Percentiles rank a stretch among this genome's conserved stretches.
These are phyloP conservation scores for Pyrus hybrid DNA, from an alignment of 331 rosid genomes.

Conservation along the genomic window DNA sequence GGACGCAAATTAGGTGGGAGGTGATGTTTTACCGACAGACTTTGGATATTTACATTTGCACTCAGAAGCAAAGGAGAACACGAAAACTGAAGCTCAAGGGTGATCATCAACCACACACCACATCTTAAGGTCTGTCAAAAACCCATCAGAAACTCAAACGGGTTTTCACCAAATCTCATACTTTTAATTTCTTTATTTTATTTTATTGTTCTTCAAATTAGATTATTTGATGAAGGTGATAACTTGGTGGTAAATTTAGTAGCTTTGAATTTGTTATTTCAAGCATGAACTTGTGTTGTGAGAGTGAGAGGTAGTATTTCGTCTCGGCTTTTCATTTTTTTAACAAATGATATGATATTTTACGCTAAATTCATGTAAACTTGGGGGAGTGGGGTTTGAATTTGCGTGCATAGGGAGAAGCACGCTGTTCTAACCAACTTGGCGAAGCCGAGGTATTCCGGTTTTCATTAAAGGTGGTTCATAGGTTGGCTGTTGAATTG, in stretches of 20 bases:
- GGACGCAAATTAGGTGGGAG: not conserved
- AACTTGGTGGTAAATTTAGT: not conserved
- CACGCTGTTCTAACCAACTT: not conserved
- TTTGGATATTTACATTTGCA: not conserved
- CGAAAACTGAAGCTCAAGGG: not conserved
- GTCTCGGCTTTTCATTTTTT: not conserved
- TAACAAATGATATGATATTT: not conserved
- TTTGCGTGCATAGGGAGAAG: not conserved
- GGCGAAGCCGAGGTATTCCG: no score
- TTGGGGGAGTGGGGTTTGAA: not conserved
- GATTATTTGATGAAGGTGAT: constrained; percentile 1
- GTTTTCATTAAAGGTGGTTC: not conserved
- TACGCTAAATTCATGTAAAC: no score
- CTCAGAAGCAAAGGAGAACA: constrained; percentile 7
- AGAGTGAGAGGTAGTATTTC: not conserved
- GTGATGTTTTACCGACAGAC: constrained; percentile 9
- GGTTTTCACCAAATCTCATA: not conserved
- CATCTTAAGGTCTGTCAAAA: constrained; percentile 8
- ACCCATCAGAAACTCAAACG: constrained; percentile 1
- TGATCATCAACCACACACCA: not conserved
- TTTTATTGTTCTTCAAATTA: constrained; percentile 11
- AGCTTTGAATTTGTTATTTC: constrained; percentile 1
- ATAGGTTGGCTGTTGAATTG: constrained; percentile 1
- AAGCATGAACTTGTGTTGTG: not conserved
- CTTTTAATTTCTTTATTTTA: not conserved